Evolutionary conservation across 495 filamentous ascomycete species (phyloP).

Genomic region (Neurospora cerealis): DNA sequence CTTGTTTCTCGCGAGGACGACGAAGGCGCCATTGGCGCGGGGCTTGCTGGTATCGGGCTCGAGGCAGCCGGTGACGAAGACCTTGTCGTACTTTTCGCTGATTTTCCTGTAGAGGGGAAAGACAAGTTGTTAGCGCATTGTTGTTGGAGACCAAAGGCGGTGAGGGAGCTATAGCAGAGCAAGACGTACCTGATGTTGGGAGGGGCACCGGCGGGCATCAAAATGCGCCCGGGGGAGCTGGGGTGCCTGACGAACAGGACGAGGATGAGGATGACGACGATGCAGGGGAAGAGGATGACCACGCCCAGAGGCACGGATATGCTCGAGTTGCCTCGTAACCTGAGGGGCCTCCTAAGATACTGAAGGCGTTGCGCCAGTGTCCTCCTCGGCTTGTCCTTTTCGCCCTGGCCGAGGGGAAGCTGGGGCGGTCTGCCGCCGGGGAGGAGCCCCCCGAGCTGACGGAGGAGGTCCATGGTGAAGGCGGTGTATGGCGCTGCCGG

Average conservation of each 20-base stretch:
- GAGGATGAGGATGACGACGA: conserved; percentile 84
- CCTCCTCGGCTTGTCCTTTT: conserved; percentile 30
- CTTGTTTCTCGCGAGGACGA: conserved; percentile 93
- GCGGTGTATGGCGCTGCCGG: conserved; percentile 10
- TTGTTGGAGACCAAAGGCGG: not conserved
- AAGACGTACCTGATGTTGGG: conserved; percentile 72
- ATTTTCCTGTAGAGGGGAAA: conserved; percentile 60
- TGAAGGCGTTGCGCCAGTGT: conserved; percentile 48
- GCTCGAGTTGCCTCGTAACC: conserved; percentile 86
- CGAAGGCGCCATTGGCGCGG: conserved; percentile 87
- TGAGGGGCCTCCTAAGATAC: conserved; percentile 80
- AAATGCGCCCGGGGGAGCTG: conserved; percentile 65
- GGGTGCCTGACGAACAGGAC: conserved; percentile 86
- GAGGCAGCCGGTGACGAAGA: conserved; percentile 85
- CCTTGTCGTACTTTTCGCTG: conserved; percentile 92
- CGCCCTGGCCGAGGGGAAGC: conserved; percentile 32
- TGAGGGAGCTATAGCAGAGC: not conserved
- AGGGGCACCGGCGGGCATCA: conserved; percentile 84
- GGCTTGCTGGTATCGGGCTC: conserved; percentile 53
- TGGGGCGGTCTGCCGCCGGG: conserved; percentile 27
- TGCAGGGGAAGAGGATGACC: conserved; percentile 84
- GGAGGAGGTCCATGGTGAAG: conserved; percentile 45
- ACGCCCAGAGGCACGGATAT: conserved; percentile 90
- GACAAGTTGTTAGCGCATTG: conserved; percentile 1
- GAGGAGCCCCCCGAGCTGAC: conserved; percentile 40